Conservation (phyloP, 192 early-diverging fungal species). For the Backusella circina region DNA sequence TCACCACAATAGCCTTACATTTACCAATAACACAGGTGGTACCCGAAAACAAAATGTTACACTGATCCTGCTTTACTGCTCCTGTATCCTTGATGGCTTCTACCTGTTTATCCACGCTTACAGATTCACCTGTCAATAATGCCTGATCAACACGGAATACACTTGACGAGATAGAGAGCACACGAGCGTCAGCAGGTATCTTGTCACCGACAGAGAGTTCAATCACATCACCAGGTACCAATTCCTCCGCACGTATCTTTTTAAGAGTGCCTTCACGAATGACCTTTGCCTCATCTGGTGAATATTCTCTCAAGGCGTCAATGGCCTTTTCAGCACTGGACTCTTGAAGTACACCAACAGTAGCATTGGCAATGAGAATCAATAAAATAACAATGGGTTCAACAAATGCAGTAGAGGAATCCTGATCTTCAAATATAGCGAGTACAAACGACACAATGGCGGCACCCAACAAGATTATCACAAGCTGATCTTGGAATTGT, state of each 20-base stretch:
- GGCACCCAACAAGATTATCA: constrained; percentile 89
- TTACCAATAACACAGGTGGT: constrained; percentile 94
- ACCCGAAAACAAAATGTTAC: constrained; percentile 96
- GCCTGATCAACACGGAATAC: constrained; percentile 94
- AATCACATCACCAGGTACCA: constrained; percentile 98
- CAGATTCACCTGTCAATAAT: constrained; percentile 93
- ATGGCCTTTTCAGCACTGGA: constrained; percentile 96
- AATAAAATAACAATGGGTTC: constrained; percentile 98
- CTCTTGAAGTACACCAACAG: constrained; percentile 96
- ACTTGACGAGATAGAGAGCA: constrained; percentile 76
- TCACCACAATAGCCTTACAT: constrained; percentile 81
- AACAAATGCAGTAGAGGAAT: constrained; percentile 85
- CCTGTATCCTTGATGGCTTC: constrained; percentile 56
- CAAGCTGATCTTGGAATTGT: constrained; percentile 99
- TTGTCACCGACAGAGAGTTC: constrained; percentile 91
- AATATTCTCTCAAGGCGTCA: constrained; percentile 94
- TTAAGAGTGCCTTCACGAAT: constrained; percentile 66
- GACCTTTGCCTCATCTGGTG: constrained; percentile 93
- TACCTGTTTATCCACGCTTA: constrained; percentile 82
- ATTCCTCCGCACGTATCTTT: constrained; percentile 69
- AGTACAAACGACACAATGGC: constrained; percentile 92
- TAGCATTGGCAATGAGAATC: constrained; percentile 97
- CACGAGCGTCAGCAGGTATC: constrained; percentile 91
- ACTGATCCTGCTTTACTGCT: constrained; percentile 94
- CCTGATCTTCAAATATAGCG: constrained; percentile 79